phyloP scores from a whole-genome alignment of 495 filamentous ascomycete species.

The Aspergillus asperescens region DNA sequence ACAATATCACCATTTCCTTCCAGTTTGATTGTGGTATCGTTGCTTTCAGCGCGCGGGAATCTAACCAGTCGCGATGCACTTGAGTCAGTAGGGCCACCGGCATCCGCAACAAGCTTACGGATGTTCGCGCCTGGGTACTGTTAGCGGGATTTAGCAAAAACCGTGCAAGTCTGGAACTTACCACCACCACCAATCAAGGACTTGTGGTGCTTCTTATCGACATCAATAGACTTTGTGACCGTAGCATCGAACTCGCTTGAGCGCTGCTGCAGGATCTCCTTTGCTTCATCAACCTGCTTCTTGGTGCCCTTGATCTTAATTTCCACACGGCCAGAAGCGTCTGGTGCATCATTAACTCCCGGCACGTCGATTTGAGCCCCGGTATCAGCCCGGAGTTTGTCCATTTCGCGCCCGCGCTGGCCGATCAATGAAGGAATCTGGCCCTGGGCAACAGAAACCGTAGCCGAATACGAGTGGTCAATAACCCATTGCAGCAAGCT shows the following conservation, averaged over 20 bases:
- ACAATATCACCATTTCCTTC: conserved; percentile 79
- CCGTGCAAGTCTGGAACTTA: conserved; percentile 40
- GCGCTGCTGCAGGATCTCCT: conserved; percentile 81
- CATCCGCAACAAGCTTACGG: conserved; percentile 76
- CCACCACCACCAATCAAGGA: conserved; percentile 83
- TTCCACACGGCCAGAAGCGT: conserved; percentile 62
- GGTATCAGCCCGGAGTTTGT: conserved; percentile 74
- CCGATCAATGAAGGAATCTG: conserved; percentile 89
- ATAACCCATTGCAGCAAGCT: conserved; percentile 79
- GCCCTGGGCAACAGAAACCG: conserved; percentile 77
- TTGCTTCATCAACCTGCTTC: conserved; percentile 80
- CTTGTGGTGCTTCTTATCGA: conserved; percentile 89
- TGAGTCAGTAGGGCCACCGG: conserved; percentile 81
- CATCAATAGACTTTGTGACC: conserved; percentile 72
- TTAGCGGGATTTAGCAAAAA: conserved; percentile 29
- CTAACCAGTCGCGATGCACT: conserved; percentile 79
- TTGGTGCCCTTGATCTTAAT: conserved; percentile 89
- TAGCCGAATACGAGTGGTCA: conserved; percentile 73
- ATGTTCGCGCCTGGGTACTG: conserved; percentile 67
- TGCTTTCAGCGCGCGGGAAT: conserved; percentile 75
- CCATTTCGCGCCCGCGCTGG: conserved; percentile 81
- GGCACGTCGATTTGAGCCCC: conserved; percentile 90
- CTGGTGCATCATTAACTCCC: conserved; percentile 52
- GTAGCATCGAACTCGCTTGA: conserved; percentile 80
- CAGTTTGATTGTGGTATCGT: conserved; percentile 76